These are phyloP conservation scores for Phytophthora cryptogea DNA, from an alignment of 352 stramenopile species.

Conservation along the genomic window DNA sequence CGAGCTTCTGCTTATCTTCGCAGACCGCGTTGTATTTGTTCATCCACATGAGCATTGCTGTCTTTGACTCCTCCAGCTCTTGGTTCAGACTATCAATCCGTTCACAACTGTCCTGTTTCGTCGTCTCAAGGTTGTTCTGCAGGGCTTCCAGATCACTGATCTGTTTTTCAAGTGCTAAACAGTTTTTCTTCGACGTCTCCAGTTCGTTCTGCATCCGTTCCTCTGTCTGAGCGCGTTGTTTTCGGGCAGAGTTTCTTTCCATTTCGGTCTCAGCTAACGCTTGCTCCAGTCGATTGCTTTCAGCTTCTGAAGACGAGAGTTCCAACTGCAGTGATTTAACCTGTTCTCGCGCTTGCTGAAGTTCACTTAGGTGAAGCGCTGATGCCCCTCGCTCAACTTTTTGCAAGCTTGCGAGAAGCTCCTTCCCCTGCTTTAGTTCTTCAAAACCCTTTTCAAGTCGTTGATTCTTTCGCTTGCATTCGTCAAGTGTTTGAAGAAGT, in stretches of 20 bases:
- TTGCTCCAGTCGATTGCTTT: constrained; percentile 28
- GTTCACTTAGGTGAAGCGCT: constrained; percentile 26
- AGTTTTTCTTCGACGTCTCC: constrained; percentile 10
- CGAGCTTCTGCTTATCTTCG: constrained; percentile 39
- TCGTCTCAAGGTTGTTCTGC: constrained; percentile 22
- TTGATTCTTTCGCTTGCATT: constrained; percentile 32
- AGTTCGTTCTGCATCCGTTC: constrained; percentile 25
- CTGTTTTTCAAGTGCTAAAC: constrained; percentile 14
- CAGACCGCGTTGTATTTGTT: constrained; percentile 55
- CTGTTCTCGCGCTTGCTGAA: constrained; percentile 34
- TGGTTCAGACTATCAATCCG: constrained; percentile 27
- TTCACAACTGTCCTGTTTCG: constrained; percentile 14
- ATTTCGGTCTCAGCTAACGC: constrained; percentile 11
- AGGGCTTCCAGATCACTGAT: constrained; percentile 8
- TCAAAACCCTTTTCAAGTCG: constrained; percentile 37
- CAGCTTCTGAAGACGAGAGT: constrained; percentile 21
- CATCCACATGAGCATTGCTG: constrained; percentile 73
- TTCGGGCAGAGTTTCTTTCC: constrained; percentile 6
- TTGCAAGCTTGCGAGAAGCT: constrained; percentile 41
- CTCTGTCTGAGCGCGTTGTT: constrained; percentile 5
- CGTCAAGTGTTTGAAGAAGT: constrained; percentile 33
- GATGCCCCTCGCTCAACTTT: constrained; percentile 35
- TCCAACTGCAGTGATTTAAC: constrained; percentile 27
- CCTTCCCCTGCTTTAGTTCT: constrained; percentile 45
- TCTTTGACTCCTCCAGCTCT: constrained; percentile 58